These are phyloP conservation scores for Breynia disticha DNA, from an alignment of 441 rosid genomes.

Conservation along the genomic window DNA sequence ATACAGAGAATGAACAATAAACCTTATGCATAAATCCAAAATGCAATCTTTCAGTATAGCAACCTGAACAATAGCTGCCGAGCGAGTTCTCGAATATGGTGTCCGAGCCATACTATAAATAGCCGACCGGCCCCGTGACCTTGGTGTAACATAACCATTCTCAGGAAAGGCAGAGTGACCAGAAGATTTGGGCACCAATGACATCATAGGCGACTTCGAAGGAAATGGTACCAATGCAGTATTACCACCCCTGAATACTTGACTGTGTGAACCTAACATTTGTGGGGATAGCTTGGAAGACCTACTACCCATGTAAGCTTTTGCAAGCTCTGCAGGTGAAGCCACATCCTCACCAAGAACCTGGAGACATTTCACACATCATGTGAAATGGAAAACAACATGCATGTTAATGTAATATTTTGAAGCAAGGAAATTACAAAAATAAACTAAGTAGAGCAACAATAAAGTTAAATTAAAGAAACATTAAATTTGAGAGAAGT, in stretches of 20 bases:
- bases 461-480: no score
- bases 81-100: conserved; percentile 65
- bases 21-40: conserved; percentile 7
- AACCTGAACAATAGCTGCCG: conserved; percentile 43
- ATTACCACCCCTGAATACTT: conserved; percentile 41
- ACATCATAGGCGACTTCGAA: conserved; percentile 35
- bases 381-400: conserved; percentile 15
- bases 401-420: neutral
- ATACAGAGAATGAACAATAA: conserved; percentile 8
- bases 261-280: conserved; percentile 32
- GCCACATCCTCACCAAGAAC: conserved; percentile 61
- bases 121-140: conserved; percentile 81
- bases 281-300: conserved; percentile 66
- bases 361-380: conserved; percentile 37
- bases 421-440: neutral
- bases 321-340: conserved; percentile 94
- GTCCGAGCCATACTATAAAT: conserved; percentile 84
- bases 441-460: neutral
- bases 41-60: conserved; percentile 8
- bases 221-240: conserved; percentile 25
- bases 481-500: neutral
- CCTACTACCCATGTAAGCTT: conserved; percentile 86
- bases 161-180: conserved; percentile 31
- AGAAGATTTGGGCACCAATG: conserved; percentile 46
- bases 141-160: conserved; percentile 72